Percentiles rank a stretch among this genome's conserved stretches.
These are phyloP conservation scores for Paecilomyces variotii DNA, from an alignment of 2,329 filamentous ascomycete species.

Conservation along the genomic window DNA sequence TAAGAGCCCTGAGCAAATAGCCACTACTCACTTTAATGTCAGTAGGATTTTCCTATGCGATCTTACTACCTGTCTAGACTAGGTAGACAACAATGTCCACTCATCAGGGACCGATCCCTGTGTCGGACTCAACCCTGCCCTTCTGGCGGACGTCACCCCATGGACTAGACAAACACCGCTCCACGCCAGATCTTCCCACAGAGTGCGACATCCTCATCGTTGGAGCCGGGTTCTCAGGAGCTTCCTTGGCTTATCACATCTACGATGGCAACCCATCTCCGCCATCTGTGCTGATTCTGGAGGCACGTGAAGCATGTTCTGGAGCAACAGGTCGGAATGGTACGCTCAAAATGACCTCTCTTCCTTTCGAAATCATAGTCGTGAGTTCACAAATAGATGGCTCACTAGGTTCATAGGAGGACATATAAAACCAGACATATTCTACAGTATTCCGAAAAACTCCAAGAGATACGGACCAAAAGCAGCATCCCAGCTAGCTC, in stretches of 20 bases:
- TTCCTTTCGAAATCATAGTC: too few species aligned
- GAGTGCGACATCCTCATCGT: constrained; percentile 38
- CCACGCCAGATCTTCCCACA: constrained; percentile 27
- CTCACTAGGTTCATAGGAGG: background rate
- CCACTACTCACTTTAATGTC: background rate
- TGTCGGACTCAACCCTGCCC: constrained; percentile 5
- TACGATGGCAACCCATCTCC: constrained; percentile 14
- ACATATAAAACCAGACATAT: background rate
- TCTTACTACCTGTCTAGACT: too few species aligned
- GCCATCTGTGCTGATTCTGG: constrained; percentile 31
- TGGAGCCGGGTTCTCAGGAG: constrained; percentile 39
- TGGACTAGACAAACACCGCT: constrained; percentile 34
- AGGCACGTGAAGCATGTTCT: constrained; percentile 34
- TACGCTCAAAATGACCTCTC: constrained; percentile 4
- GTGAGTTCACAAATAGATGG: too few species aligned
- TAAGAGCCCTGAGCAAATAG: background rate
- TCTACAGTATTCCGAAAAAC: background rate
- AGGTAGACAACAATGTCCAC: background rate
- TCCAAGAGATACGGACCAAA: background rate
- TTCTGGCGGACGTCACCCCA: constrained; percentile 39
- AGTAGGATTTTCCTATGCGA: background rate
- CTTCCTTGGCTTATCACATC: constrained; percentile 35
- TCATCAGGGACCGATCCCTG: background rate
- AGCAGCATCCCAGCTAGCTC: background rate
- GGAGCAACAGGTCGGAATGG: constrained; percentile 38